Evolutionary conservation across 2,329 filamentous ascomycete species (phyloP), one percentile per base, ranked within the genome.

Genomic region (Phaeophleospora eucalypticola): DNA sequence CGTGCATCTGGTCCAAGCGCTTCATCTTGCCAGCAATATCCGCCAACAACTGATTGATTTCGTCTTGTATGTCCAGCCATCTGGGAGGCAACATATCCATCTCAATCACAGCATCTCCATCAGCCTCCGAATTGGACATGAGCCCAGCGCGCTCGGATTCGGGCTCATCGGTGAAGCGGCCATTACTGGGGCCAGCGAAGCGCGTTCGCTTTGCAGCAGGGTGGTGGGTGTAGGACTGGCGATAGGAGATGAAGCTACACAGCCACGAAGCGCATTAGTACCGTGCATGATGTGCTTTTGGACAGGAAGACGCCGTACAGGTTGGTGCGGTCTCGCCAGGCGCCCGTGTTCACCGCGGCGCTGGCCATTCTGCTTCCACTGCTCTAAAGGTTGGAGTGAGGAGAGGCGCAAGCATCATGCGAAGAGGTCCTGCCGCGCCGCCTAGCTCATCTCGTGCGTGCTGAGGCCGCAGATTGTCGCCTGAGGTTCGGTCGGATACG

Each of bases 271-370:
- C 19, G 40, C 36, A 43, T 52, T 42, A 50, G 45, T 36, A 24
- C 14, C 17, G 17, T 36, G n/a, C 20, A 14, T 21, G 19, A 20
- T 38, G 21, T 4, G 3, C 6, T 41, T 17, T 32, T 16, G 44
- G 41, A 12, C 19, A 42, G 41, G 21, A 19, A 9, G 18, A 15
- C 36, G 34, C 46, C 81, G 61, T 82, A 96, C 89, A 98, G 86
- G 69, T 97, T 98, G 61, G 93, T 98, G 73, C 93, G 86, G 79
- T 98, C 93, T 77, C 93, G 89, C 90, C 90, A 98, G 33, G 60
- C 62, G 80, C 84, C 55, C 29, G 49, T 15, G 19, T 41, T 41
- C 21, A 27, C 40, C 17, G 52, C 51, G 18, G 51, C 49, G 19
- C 45, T 47, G 24, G 51, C 51, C 53, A 56, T 56, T 21, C 42